Evolutionary conservation across 2,329 filamentous ascomycete species (phyloP), one percentile per base, ranked within the genome.

Genomic region (Claviceps monticola): DNA sequence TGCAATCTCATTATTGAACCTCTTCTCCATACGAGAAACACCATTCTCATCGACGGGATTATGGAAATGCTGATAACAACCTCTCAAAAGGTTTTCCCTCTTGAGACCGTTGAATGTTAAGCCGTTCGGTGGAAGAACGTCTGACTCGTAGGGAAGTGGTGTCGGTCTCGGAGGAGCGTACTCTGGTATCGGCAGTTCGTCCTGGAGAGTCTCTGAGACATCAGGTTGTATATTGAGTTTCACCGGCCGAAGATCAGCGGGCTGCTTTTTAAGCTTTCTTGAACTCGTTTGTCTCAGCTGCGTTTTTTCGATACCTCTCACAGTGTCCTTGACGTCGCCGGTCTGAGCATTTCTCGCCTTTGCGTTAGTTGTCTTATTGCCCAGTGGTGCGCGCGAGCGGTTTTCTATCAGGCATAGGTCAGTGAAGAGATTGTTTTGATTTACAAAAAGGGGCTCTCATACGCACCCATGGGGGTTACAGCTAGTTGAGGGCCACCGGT

Each of bases 341-440:
- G 82, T 83, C 56, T 85, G 82, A 57, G 82, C 76, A 48, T 74
- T 75, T 63, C 74, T 80, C 54, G 83, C 78, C 72, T 95, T 97
- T 51, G 87, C 88, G 67, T 98, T 98, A 50, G 93, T 97, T 1
- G 91, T 97, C 69, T 98, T 98, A 74, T 88, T 84, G 37, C 91
- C 91, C 47, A 98, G 72, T 13, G 88, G 86, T 39, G 90, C 89
- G 61, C 91, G 82, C 54, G 74, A 83, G 54, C 82, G 80, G 29
- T 62, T 61, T 13, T 59, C 67, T 67, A 46, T 47, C 49, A 17
- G 46, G 2, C 26, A 44, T 26, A 44, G 48, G 41, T 61, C 46
- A 58, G 56, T 38, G 5, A 44, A 48, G 34, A 46, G 19, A 11
- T 17, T 49, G 16, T 38, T 43, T n/a, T 6, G 50, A 36, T 29